Evolutionary conservation across 768 basidiomycete species (phyloP).

Genomic region (Lentinus tigrinus): DNA sequence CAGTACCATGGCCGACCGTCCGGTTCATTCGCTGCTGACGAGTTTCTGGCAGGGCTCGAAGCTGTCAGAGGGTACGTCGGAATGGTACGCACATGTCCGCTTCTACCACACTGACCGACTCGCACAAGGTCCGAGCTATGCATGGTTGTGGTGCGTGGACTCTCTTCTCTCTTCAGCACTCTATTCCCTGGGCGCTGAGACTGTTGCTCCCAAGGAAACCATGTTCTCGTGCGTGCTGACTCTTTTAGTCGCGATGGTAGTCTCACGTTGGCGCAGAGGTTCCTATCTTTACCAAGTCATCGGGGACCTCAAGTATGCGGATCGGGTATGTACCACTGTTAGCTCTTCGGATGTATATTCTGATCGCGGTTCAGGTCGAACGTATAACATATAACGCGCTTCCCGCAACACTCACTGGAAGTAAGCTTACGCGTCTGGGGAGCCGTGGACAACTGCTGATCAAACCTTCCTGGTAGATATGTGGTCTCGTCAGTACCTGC

Average conservation of each 20-base stretch:
- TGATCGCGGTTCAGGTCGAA: conserved; percentile 33
- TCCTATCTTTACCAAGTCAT: conserved; percentile 57
- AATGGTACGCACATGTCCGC: not conserved
- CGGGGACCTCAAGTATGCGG: conserved; percentile 51
- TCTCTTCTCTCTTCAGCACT: not conserved
- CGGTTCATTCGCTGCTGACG: conserved; percentile 55
- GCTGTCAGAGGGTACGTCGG: conserved; percentile 48
- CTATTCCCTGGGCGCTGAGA: not conserved
- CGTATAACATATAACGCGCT: conserved; percentile 52
- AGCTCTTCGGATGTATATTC: not conserved
- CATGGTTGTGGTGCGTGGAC: conserved; percentile 44
- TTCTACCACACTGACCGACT: not conserved
- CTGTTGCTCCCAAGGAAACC: conserved; percentile 41
- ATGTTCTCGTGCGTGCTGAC: conserved; percentile 51
- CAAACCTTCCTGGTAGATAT: conserved; percentile 38
- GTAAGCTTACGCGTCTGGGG: too few relatives aligned
- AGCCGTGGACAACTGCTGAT: too few relatives aligned
- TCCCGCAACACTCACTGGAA: conserved; percentile 46
- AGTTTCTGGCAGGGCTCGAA: conserved; percentile 53
- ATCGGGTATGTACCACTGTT: conserved; percentile 36
- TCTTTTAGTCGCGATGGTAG: too few relatives aligned
- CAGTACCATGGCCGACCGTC: conserved; percentile 58
- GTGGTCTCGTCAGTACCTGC: conserved; percentile 60
- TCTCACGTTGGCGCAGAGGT: conserved; percentile 32
- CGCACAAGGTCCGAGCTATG: conserved; percentile 49